Evolutionary conservation across 805 yeast genomes (phyloP).

Genomic region (Phaffomyces opuntiae): DNA sequence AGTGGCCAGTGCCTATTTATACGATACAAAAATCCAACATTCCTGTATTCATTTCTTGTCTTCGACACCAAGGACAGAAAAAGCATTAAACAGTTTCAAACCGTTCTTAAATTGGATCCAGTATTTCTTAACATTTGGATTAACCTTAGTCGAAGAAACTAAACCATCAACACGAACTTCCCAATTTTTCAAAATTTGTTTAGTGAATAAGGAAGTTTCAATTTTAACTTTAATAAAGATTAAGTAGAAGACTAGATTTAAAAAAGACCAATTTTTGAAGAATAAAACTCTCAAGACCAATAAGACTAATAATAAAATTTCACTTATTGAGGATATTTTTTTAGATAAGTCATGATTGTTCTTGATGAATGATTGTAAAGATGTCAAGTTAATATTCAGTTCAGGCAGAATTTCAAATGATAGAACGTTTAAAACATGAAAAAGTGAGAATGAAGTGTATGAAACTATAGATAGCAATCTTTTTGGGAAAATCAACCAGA

Average conservation of each 20-base stretch:
- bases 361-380: conserved; percentile 35
- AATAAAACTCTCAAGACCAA: conserved; percentile 46
- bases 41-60: not conserved
- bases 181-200: conserved; percentile 57
- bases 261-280: conserved; percentile 59
- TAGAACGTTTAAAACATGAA: conserved; percentile 73
- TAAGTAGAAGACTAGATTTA: conserved; percentile 45
- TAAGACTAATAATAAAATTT: conserved; percentile 36
- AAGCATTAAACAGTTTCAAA: conserved; percentile 15
- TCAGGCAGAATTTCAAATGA: conserved; percentile 64
- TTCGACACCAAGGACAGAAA: conserved; percentile 12
- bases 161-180: conserved; percentile 62
- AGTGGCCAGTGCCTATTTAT: too few relatives aligned
- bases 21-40: too few relatives aligned
- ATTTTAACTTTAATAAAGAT: conserved; percentile 70
- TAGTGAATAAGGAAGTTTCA: conserved; percentile 69
- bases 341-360: conserved; percentile 53
- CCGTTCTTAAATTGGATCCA: conserved; percentile 43
- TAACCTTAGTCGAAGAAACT: conserved; percentile 45
- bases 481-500: conserved; percentile 51
- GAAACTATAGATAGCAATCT: conserved; percentile 63
- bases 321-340: conserved; percentile 53
- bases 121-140: conserved; percentile 38
- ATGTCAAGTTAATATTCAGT: conserved; percentile 32
- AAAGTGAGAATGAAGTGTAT: conserved; percentile 67